Evolutionary conservation across 2,329 filamentous ascomycete species (phyloP), one percentile per base, ranked within the genome.

Genomic region (Diaporthe sp.): DNA sequence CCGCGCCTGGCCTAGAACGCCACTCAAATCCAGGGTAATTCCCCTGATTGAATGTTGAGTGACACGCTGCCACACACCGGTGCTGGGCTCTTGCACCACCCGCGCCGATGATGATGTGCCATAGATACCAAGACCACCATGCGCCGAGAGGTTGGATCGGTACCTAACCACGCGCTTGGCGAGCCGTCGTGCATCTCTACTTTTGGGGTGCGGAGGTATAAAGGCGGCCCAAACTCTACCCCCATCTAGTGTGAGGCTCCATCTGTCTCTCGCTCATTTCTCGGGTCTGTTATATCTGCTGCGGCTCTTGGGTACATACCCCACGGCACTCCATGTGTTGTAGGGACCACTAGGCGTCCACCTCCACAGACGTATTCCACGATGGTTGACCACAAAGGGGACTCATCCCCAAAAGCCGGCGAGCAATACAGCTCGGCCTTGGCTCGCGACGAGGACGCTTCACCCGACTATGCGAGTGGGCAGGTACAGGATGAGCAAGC

Each of bases 401-500:
- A 51, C 8, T 3, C 19, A 15, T 39, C 22, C 22, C 22, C 73
- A 0, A 70, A n/a, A 19, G 62, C 1, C 7, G 65, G 42, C 55
- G 58, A 72, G 44, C 49, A 62, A 19, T 42, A 55, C 57, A 65
- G 31, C 44, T 42, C 73, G 17, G 31, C 34, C 28, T 3, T 55
- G 25, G 28, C 57, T 4, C 46, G 67, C 17, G 67, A n/a, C 39
- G 73, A 53, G 2, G 67, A 37, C 22, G 15, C 31, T 6, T 12
- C 55, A 10, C 31, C 37, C 17, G 25, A 42, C 10, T 61, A 44
- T 3, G 22, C 37, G 4, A 58, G 51, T 31, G 65, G 60, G 10
- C 34, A 25, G 44, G 57, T 57, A 2, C 65, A 71, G 25, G 74
- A 79, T 25, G 79, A 80, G 61, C 77, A 86, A 72, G 81, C 81